Conservation (phyloP, 345 rosid genomes). For the Corchorus olitorius region DNA sequence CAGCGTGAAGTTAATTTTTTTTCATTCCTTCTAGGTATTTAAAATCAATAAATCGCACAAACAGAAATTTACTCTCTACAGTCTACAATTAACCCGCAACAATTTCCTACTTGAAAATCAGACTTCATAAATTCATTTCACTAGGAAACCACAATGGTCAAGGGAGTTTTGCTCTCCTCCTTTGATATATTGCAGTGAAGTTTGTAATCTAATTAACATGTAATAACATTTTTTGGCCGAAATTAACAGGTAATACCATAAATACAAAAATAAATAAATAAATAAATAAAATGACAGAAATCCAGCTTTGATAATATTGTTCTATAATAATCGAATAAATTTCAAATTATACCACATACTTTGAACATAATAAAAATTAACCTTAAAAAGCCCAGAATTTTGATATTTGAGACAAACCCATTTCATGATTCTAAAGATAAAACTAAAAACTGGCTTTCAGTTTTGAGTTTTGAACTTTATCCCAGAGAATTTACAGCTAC, state of each 20-base stretch:
- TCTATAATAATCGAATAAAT: background rate
- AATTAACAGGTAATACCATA: background rate
- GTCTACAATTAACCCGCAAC: background rate
- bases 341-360: background rate
- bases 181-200: background rate
- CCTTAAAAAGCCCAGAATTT: background rate
- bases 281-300: background rate
- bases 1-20: background rate
- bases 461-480: background rate
- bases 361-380: background rate
- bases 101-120: background rate
- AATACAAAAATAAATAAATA: background rate
- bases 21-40: background rate
- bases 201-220: background rate
- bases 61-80: background rate
- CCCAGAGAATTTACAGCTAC: background rate
- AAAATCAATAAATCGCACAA: background rate
- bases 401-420: background rate
- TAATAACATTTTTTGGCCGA: background rate
- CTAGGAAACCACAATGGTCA: background rate
- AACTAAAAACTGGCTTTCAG: background rate
- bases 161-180: background rate
- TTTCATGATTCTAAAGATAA: background rate
- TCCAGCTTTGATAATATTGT: background rate
- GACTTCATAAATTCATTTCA: background rate